Base-by-base conservation (phyloP, 371 early-diverging fungal species). In the Mycotypha africana region DNA sequence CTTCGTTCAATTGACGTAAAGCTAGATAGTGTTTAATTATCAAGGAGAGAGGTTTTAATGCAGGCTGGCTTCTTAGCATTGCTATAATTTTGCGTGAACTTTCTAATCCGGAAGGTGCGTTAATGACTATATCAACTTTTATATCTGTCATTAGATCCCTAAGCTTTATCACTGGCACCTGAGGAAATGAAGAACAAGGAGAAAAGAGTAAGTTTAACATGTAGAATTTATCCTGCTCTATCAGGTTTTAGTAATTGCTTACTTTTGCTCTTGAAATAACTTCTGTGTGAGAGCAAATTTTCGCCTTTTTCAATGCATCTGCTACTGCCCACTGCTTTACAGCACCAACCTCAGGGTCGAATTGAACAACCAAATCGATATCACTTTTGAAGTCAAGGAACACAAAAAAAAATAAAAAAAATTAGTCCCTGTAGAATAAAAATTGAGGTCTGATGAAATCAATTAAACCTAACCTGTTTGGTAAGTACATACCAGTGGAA, bases 151-250 rank as follows among this genome's bases (percentile, higher is more conserved):
- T 53, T 7, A 47, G 42, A 51, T 95, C 94, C 19, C 60, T 66
- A 44, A 84, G 82, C 65, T 98, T 99, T 46, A 99, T 80, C 38
- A 99, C 91, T 4, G 98, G 99, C 3, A 97, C 93, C 62, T 88
- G 66, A 9, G 22, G n/a, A 8, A 28, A 28, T 28, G 11, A 28
- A 28, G 5, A 11, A 33, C 34, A 11, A 33, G 4, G 5, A 4
- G 14, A 33, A 9, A 33, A 4, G n/a, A 14, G n/a, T 33, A 11
- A 14, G 4, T n/a, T 11, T 33, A 14, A 9, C n/a, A n/a, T 33
- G 9, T 4, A 33, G 4, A n/a, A 9, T 11, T 33, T 33, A 4
- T n/a, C 4, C 15, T 11, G n/a, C n/a, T n/a, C n/a, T 28, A 31
- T 15, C 22, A 7, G 14, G 17, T 10, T 14, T 10, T 22, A 54